Evolutionary conservation across 108 stramenopile genomes (phyloP), one percentile per base, ranked within the genome.

Genomic region (Cyclotella choctawhatcheeana): DNA sequence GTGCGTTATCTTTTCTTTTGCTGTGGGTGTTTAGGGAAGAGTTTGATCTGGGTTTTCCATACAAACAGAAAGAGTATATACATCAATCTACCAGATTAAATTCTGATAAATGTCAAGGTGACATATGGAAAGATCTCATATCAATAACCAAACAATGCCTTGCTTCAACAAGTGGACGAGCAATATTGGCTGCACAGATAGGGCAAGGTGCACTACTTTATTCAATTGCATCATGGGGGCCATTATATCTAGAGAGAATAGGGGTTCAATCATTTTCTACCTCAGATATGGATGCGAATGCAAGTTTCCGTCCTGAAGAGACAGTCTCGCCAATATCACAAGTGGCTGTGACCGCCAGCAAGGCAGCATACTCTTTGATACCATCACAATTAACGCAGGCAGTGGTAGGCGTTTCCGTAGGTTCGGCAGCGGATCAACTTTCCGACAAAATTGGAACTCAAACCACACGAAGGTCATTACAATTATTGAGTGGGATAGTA

Each of bases 171-270:
- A 73, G 71, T 32, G 77, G 77, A 26, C 63, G 77, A 17, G 77
- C 77, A 22, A 78, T 78, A 2, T 17, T 78, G 31, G 71, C 64
- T 24, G 71, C 77, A 20, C 77, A 78, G 47, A 66, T 78, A 21
- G 77, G 77, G 6, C 77, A 78, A 48, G 77, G 77, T 18, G 71
- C 77, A 1, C 22, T 78, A 25, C 44, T 78, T 0, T 78, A 78
- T 37, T 64, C 71, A 1, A 78, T 78, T 31, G 63, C 77, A 35
- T 73, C 71, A 22, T 78, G 71, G 70, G 77, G 77, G n/a, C 77
- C 77, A 20, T 50, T 78, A 26, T 78, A 78, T 58, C 77, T 78
- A 7, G 77, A 78, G 37, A 62, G 77, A 29, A 25, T 72, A 37
- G 62, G 62, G 53, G 29, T 31, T 6, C 33, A 43, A 45, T 61